These are phyloP conservation scores for Alternaria infectoria DNA, from an alignment of 2,329 filamentous ascomycete species.

Conservation along the genomic window DNA sequence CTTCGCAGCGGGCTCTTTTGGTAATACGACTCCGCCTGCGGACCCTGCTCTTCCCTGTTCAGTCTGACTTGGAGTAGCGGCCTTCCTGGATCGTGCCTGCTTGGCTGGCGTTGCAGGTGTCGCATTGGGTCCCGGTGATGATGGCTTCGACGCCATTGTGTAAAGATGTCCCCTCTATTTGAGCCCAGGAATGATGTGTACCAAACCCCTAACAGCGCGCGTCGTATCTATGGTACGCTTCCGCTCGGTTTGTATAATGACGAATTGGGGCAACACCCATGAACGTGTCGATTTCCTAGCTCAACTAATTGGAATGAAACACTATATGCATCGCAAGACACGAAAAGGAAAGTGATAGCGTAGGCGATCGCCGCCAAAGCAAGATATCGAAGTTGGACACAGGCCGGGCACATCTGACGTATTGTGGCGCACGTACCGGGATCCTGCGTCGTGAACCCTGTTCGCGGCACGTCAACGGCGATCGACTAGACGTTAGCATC, in stretches of 20 bases:
- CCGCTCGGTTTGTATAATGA: not conserved
- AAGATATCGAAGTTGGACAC: conserved; percentile 40
- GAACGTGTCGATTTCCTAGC: not conserved
- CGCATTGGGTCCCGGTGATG: conserved; percentile 32
- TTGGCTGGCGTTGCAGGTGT: conserved; percentile 23
- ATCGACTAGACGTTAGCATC: conserved; percentile 18
- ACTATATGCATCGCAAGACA: not conserved
- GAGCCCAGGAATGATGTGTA: not conserved
- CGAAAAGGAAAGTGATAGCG: not conserved
- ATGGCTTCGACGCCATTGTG: conserved; percentile 34
- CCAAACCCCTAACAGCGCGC: not conserved
- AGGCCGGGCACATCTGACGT: conserved; percentile 40
- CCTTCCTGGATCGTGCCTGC: conserved; percentile 33
- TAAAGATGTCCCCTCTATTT: not conserved
- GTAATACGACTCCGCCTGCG: conserved; percentile 36
- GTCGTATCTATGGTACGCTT: not conserved
- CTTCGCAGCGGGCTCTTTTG: conserved; percentile 14
- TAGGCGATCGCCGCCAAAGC: conserved; percentile 20
- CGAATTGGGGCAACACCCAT: not conserved
- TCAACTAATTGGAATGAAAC: not conserved
- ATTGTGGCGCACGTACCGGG: conserved; percentile 36
- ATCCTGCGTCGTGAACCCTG: conserved; percentile 20
- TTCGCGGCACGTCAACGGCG: conserved; percentile 24
- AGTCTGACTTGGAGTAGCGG: conserved; percentile 5
- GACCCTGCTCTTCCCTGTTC: conserved; percentile 34